Base-by-base conservation (phyloP, 208 protist genomes). In the Plasmodiophora brassicae region DNA sequence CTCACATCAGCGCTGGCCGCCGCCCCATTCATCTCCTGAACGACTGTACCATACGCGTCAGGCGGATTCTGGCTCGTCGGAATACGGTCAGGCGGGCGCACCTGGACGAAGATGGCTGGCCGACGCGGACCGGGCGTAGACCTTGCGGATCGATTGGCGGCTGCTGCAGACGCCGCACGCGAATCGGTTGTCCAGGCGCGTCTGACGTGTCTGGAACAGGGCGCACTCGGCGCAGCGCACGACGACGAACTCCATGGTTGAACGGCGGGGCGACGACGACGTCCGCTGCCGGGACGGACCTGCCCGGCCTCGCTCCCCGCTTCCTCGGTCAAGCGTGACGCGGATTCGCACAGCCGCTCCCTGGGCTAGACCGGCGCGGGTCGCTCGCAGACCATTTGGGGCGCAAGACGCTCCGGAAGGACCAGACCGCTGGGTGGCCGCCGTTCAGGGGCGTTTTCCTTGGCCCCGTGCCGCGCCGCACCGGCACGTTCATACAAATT, bases 161-260 rank as follows among this genome's bases (percentile, higher is more conserved):
- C 32, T 78, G 41, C 65, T 44, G n/a, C 65, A 78, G 10, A 78
- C 10, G 20, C 32, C 65, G 65, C 65, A 78, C 20, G 65, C n/a
- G n/a, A 78, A 78, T 38, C 41, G 32, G 65, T 8, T 32, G 65
- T 78, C 65, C 41, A 44, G 32, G n/a, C 65, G 65, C 5, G 5
- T 8, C 65, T 78, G 65, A 14, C n/a, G 5, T n/a, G 41, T 78
- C 65, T 78, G 65, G 65, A 78, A 78, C n/a, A 5, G n/a, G 5
- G 10, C 41, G n/a, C 65, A 78, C 41, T 78, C 65, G 14, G n/a
- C 5, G n/a, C 65, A 78, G 14, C 65, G 65, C 10, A 32, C 65
- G n/a, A 78, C 41, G n/a, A 78, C 41, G 41, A 78, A 78, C 41
- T 78, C 65, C n/a, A 38, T n/a, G 32, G 41, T 78, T 78, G 65